These are phyloP conservation scores for Lodderomyces jiufengensis DNA, from an alignment of 1,139 yeast species.

Conservation along the genomic window DNA sequence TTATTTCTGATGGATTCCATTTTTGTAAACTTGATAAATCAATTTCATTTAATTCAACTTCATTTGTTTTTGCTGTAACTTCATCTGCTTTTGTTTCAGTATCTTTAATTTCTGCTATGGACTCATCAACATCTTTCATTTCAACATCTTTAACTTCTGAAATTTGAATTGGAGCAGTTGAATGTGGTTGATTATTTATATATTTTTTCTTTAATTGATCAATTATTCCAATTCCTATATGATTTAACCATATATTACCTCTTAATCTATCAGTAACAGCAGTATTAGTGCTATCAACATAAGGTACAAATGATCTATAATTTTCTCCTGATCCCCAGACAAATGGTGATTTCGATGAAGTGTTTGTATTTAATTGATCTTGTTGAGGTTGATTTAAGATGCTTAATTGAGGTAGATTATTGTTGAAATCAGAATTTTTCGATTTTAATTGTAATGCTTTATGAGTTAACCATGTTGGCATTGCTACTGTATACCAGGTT, in stretches of 20 bases:
- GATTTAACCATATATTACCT: constrained; percentile 75
- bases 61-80: constrained; percentile 12
- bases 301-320: constrained; percentile 75
- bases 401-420: constrained; percentile 9
- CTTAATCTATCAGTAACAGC: constrained; percentile 63
- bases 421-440: constrained; percentile 12
- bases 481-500: constrained; percentile 77
- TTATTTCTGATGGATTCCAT: constrained; percentile 36
- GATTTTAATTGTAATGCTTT: constrained; percentile 30
- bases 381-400: constrained; percentile 4
- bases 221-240: constrained; percentile 56
- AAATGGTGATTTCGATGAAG: constrained; percentile 6
- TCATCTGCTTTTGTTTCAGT: constrained; percentile 10
- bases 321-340: constrained; percentile 37
- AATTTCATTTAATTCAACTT: constrained; percentile 15
- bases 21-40: constrained; percentile 32
- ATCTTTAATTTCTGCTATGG: constrained; percentile 11
- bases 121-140: constrained; percentile 9
- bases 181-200: constrained; percentile 7
- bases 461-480: constrained; percentile 77
- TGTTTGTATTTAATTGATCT: constrained; percentile 8
- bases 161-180: no score
- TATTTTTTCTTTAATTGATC: constrained; percentile 32
- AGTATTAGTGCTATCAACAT: constrained; percentile 64
- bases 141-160: constrained; percentile 8